phyloP scores from a whole-genome alignment of 2,329 filamentous ascomycete species.

The Trichoderma koningii region DNA sequence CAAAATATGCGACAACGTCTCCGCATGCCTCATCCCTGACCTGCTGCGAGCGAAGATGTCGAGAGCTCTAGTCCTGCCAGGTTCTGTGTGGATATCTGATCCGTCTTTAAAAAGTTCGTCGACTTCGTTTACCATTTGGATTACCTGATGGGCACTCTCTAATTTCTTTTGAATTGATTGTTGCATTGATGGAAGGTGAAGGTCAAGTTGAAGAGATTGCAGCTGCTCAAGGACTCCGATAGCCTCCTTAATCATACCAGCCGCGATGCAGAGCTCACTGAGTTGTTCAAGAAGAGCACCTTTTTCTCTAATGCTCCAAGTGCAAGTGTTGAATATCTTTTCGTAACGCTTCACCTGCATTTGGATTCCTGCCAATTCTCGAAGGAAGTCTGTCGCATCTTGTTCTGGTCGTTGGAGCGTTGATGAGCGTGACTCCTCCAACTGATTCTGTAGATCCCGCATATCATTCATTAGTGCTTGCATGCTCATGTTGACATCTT shows the following conservation, averaged over 20 bases:
- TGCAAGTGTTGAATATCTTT: too few relatives aligned
- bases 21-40: not conserved
- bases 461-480: not conserved
- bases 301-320: not conserved
- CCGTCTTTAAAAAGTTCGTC: too few relatives aligned
- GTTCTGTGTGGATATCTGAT: not conserved
- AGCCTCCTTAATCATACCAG: not conserved
- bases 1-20: not conserved
- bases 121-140: not conserved
- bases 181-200: not conserved
- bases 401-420: not conserved
- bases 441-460: not conserved
- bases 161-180: not conserved
- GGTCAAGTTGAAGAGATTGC: not conserved
- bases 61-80: not conserved
- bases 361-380: not conserved
- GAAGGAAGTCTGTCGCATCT: not conserved
- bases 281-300: not conserved
- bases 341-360: not conserved
- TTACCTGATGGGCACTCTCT: not conserved
- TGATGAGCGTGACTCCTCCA: not conserved
- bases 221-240: not conserved
- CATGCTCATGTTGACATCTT: not conserved
- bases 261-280: not conserved
- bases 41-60: not conserved